These are phyloP conservation scores for Debaryomyces subglobosus DNA, from an alignment of 1,139 yeast genomes.

Conservation along the genomic window DNA sequence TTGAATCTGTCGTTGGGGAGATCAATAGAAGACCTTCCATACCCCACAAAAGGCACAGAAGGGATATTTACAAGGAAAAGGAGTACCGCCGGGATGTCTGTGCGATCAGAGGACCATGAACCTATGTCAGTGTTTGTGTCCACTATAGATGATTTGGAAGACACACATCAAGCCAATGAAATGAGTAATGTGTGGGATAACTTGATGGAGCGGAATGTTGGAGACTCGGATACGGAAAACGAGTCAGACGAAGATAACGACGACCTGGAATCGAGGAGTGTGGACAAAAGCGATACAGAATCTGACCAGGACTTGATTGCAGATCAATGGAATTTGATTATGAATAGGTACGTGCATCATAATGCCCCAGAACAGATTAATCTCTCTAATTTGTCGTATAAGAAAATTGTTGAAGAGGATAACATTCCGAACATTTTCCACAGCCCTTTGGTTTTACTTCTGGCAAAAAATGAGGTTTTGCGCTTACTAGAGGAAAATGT, in stretches of 20 bases:
- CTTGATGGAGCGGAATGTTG: slow-evolving; percentile 3
- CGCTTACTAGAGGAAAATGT: slow-evolving; percentile 51
- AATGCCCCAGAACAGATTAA: slow-evolving; percentile 51
- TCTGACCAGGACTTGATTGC: slow-evolving; percentile 20
- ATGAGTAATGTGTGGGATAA: slow-evolving; percentile 5
- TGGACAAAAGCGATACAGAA: slow-evolving; percentile 12
- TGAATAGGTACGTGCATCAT: slow-evolving; percentile 29
- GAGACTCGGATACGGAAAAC: slow-evolving; percentile 3
- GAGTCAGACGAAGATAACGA: slow-evolving; percentile 7
- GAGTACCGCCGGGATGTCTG: slow-evolving; percentile 12
- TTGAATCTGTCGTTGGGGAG: slow-evolving; percentile 18
- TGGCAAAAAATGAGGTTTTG: slow-evolving; percentile 47
- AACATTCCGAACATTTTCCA: slow-evolving; percentile 30
- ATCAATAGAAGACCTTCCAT: slow-evolving; percentile 16
- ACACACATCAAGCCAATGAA: not conserved
- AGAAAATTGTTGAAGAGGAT: slow-evolving; percentile 34
- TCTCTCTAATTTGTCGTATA: slow-evolving; percentile 38
- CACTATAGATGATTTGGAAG: slow-evolving; percentile 36
- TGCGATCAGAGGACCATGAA: slow-evolving; percentile 24
- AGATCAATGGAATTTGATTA: slow-evolving; percentile 34
- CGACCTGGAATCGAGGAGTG: slow-evolving; percentile 8
- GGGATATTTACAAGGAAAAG: not conserved
- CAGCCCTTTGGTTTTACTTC: slow-evolving; percentile 39
- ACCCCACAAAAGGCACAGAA: slow-evolving; percentile 12
- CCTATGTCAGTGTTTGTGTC: slow-evolving; percentile 33